phyloP scores from a whole-genome alignment of 2,329 filamentous ascomycete genomes.

The Piedraia hortae region DNA sequence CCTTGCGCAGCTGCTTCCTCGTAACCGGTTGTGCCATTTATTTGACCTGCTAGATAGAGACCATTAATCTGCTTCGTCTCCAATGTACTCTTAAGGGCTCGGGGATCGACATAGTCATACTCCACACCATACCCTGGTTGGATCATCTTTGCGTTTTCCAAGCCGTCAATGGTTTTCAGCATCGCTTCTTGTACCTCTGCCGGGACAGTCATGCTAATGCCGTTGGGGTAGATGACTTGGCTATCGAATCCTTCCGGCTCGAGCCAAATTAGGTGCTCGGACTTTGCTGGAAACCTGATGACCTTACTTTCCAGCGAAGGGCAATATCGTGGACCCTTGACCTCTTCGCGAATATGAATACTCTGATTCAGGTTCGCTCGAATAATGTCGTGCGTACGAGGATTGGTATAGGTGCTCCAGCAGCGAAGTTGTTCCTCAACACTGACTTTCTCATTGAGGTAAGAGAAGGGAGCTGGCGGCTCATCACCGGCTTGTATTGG shows the following conservation, averaged over 20 bases:
- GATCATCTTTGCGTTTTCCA: slow-evolving; percentile 75
- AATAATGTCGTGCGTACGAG: slow-evolving; percentile 55
- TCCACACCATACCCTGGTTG: slow-evolving; percentile 93
- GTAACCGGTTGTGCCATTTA: slow-evolving; percentile 94
- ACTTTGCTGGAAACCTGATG: slow-evolving; percentile 57
- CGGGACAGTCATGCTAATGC: slow-evolving; percentile 88
- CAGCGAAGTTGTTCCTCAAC: slow-evolving; percentile 67
- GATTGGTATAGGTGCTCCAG: slow-evolving; percentile 67
- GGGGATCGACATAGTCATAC: slow-evolving; percentile 93
- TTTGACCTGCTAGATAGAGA: slow-evolving; percentile 80
- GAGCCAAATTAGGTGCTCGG: slow-evolving; percentile 75
- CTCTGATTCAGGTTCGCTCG: slow-evolving; percentile 80
- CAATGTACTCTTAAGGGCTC: slow-evolving; percentile 60
- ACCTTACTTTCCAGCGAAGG: slow-evolving; percentile 88
- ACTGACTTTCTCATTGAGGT: slow-evolving; percentile 50
- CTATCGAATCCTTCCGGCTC: slow-evolving; percentile 87
- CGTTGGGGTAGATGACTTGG: slow-evolving; percentile 82
- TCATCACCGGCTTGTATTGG: slow-evolving; percentile 57
- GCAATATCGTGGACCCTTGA: slow-evolving; percentile 84
- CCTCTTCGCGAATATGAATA: slow-evolving; percentile 82
- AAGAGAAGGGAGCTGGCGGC: slow-evolving; percentile 74
- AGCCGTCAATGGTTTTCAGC: slow-evolving; percentile 60
- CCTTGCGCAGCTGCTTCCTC: slow-evolving; percentile 92
- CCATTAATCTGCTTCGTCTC: slow-evolving; percentile 82
- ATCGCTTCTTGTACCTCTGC: slow-evolving; percentile 62